Evolutionary conservation across 305 asterid genomes (phyloP), one percentile per base, ranked within the genome.

Genomic region (Salvia sclarea): DNA sequence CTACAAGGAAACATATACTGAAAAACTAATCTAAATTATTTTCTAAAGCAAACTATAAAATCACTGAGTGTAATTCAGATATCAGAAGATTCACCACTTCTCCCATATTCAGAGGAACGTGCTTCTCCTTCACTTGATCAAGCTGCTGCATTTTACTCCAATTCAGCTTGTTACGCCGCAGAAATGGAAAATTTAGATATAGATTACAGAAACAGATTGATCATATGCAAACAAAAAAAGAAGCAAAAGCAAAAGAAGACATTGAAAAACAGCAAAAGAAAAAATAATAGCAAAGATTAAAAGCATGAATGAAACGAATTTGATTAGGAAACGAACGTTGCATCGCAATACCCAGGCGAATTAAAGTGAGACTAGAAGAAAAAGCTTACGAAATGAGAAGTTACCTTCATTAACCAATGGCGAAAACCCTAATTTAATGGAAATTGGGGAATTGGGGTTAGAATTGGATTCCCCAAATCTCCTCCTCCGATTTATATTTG

Each of bases 121-220:
- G 66, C 73, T 63, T 76, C 41, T 76, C 84, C 77, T 76, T 79
- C 45, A 62, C 70, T 79, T 76, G 86, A 68, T 74, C 84, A 65
- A 79, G 69, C 52, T 74, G 82, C 66, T 76, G 82, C 83, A 82
- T 82, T 70, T 76, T 24, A 38, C 75, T 60, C 74, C 66, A 62
- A 73, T 13, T 43, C 55, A 54, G 71, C 80, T 59, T 50, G 71
- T 49, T 49, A 47, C 64, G 75, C 20, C 52, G 58, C 76, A 49
- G 14, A 53, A 20, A 44, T 2, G 20, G 50, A 3, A 68, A 21
- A n/a, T 45, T 58, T 18, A 58, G 47, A 18, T 2, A 30, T 22
- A 31, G 22, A 40, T 31, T 31, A 33, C 54, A 47, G 13, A 58
- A 40, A 70, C 6, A 45, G 61, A 40, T 47, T 28, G 66, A 31